These are phyloP conservation scores for Fraxinus americana DNA, from an alignment of 257 asterid species.

Conservation along the genomic window DNA sequence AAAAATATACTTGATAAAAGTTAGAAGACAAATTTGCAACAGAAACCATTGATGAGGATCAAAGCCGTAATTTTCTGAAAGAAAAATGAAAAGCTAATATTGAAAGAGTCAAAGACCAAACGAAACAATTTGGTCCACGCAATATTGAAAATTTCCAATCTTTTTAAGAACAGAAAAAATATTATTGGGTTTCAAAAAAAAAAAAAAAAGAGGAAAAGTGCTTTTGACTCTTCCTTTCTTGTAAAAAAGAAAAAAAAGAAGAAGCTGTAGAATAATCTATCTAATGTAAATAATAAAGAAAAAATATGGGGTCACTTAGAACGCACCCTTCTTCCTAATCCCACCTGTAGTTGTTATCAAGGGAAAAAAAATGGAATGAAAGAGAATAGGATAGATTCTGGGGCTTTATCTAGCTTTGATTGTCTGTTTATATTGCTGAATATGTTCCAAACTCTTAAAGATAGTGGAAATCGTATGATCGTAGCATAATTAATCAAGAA, in stretches of 20 bases:
- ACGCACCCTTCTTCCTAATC: constrained; percentile 1
- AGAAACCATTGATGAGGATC: too few species aligned
- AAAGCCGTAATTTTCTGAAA: too few species aligned
- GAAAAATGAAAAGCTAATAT: too few species aligned
- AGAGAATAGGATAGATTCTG: constrained; percentile 10
- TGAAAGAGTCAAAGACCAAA: too few species aligned
- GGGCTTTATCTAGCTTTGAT: constrained; percentile 7
- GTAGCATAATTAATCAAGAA: neutral
- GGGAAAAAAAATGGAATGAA: neutral
- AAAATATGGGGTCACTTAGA: neutral
- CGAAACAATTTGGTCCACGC: too few species aligned
- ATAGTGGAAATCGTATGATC: constrained; percentile 37
- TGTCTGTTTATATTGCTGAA: constrained; percentile 21
- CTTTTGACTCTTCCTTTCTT: neutral
- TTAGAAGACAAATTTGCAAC: too few species aligned
- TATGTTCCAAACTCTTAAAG: constrained; percentile 7
- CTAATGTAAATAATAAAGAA: neutral
- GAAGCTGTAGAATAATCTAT: neutral
- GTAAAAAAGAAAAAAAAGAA: neutral
- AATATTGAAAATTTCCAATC: neutral
- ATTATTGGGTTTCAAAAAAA: too few species aligned
- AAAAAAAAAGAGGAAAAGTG: neutral
- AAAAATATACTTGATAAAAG: too few species aligned
- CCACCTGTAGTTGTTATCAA: neutral
- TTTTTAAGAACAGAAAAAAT: too few species aligned